These are phyloP conservation scores for Cryphonectria nitschkei DNA, from an alignment of 2,329 filamentous ascomycete genomes.

Conservation along the genomic window DNA sequence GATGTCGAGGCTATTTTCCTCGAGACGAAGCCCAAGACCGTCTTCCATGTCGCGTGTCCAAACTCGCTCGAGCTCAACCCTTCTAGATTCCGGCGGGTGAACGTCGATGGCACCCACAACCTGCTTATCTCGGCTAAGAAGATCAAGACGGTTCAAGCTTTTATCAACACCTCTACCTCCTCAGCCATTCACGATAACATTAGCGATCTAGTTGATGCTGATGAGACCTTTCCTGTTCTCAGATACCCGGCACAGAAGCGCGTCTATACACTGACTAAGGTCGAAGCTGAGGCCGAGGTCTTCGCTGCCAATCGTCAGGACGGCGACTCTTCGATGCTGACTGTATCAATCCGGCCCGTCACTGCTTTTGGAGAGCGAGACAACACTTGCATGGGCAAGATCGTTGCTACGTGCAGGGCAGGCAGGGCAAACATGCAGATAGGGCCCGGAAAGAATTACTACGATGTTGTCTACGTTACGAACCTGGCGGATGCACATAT, in stretches of 20 bases:
- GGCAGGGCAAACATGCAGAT: constrained; percentile 32
- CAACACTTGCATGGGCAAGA: constrained; percentile 29
- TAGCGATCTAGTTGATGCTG: constrained; percentile 26
- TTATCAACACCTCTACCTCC: constrained; percentile 31
- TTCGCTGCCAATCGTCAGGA: constrained; percentile 30
- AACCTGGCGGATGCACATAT: constrained; percentile 36
- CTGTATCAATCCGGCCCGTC: constrained; percentile 29
- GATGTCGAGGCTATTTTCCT: constrained; percentile 16
- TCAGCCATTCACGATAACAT: constrained; percentile 32
- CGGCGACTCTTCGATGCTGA: constrained; percentile 30
- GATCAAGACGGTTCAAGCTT: constrained; percentile 28
- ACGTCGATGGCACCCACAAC: constrained; percentile 30
- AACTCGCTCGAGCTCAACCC: constrained; percentile 25
- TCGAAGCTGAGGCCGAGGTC: constrained; percentile 30
- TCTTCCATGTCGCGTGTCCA: constrained; percentile 31
- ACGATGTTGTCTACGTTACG: constrained; percentile 32
- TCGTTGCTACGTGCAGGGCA: constrained; percentile 27
- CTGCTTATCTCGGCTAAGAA: constrained; percentile 27
- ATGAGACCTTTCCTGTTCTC: constrained; percentile 31
- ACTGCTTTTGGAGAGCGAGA: constrained; percentile 31
- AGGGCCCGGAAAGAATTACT: constrained; percentile 37
- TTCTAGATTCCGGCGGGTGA: constrained; percentile 30
- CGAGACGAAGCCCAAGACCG: constrained; percentile 25
- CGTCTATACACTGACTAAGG: constrained; percentile 32
- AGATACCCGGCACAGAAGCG: constrained; percentile 31